Base-by-base conservation (phyloP, 345 rosid species). In the Brassica carinata region DNA sequence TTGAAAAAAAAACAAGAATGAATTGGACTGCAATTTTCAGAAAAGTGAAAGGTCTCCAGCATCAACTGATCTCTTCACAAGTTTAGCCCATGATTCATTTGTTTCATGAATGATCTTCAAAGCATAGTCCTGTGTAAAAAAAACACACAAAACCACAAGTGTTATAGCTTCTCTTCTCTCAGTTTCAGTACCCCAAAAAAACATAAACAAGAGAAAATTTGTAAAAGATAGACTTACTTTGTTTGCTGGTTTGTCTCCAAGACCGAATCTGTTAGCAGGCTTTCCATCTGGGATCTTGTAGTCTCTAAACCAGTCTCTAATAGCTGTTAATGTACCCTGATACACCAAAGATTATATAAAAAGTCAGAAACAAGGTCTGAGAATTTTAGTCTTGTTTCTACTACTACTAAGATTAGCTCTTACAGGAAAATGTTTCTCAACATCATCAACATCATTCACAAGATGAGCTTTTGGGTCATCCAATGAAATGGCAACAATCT, bases 241-340 rank as follows among this genome's bases (percentile, higher is more conserved):
- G 87, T 80, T 87, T 36, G 91, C 97, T 59, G 98, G 90, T 85
- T 91, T 87, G 88, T 92, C 92, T 77, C 98, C 96, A 61, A 96
- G 97, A 78, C 92, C 99, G 78, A 96, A 96, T 85, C 82, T 91
- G 85, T 96, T 96, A 40, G 99, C 98, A 72, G 98, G 99, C 79
- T 96, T 96, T 36, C 97, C 99, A 82, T 96, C 99, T 4, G 97
- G 99, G 77, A 89, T 90, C 84, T 96, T 94, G 85, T 96, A 96
- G 83, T 96, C 98, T 79, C 97, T 90, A 75, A 96, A 94, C 99
- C 98, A 96, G 77, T 90, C 94, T 82, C 99, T 87, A 74, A 93
- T 89, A 23, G 94, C 93, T 27, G 92, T 89, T 1, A 96, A 88
- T 57, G 97, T 92, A 36, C 97, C 97, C 99, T 94, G 89, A 75